These are phyloP conservation scores for Ephemerocybe angulata DNA, from an alignment of 768 basidiomycete species.

Conservation along the genomic window DNA sequence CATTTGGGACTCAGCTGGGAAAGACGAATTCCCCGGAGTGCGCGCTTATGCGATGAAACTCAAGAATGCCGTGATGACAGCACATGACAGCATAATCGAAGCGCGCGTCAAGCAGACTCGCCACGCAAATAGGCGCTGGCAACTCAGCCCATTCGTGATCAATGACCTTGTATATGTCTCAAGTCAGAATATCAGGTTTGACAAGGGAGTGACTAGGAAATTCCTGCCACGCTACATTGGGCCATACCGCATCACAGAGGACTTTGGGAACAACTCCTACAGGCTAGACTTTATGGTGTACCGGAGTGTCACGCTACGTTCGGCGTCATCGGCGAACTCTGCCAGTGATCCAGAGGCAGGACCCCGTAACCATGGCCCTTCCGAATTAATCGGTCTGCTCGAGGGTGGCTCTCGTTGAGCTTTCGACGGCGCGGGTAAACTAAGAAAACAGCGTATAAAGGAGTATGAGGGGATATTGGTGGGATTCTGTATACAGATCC, in stretches of 20 bases:
- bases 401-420: too few relatives aligned
- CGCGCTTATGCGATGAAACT: constrained; percentile 22
- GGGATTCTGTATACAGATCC: too few relatives aligned
- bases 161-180: constrained; percentile 24
- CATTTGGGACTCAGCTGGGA: constrained; percentile 5
- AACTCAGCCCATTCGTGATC: constrained; percentile 13
- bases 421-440: too few relatives aligned
- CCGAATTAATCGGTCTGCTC: too few relatives aligned
- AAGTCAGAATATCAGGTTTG: constrained; percentile 5
- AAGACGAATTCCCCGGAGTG: constrained; percentile 14
- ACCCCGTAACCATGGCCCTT: too few relatives aligned
- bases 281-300: too few relatives aligned
- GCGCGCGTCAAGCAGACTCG: constrained; percentile 24
- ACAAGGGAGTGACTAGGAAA: constrained; percentile 5
- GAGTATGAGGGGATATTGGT: too few relatives aligned
- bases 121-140: constrained; percentile 24
- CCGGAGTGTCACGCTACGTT: too few relatives aligned
- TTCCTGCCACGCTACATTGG: constrained; percentile 8
- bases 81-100: constrained; percentile 35
- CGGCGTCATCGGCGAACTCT: too few relatives aligned
- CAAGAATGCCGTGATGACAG: constrained; percentile 18
- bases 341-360: too few relatives aligned
- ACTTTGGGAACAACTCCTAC: constrained; percentile 1
- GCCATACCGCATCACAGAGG: constrained; percentile 5
- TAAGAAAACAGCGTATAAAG: too few relatives aligned